Percentiles rank a stretch among this genome's conserved stretches.
Conservation (phyloP, 306 rosid species). For the Quercus robur region DNA sequence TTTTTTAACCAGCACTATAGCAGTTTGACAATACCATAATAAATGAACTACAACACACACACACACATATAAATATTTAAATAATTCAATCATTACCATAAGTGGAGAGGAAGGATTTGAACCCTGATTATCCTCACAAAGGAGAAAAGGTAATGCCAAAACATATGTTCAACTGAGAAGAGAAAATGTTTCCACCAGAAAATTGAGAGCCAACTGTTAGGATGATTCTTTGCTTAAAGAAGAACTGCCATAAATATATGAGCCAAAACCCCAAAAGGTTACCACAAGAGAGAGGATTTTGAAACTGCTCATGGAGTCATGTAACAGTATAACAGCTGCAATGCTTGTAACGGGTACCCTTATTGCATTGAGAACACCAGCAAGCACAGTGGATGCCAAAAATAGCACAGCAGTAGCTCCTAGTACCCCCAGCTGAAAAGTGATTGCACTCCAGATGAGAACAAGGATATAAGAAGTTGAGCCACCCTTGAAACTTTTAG, state of each 20-base stretch:
- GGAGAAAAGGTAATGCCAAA: too few relatives aligned
- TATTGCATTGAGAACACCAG: constrained; percentile 85
- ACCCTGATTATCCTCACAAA: too few relatives aligned
- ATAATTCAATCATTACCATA: too few relatives aligned
- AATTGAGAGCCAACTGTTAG: neutral
- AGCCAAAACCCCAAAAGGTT: constrained; percentile 61
- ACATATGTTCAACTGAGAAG: neutral
- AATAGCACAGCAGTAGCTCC: constrained; percentile 81
- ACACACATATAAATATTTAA: too few relatives aligned
- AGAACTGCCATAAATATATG: constrained; percentile 68
- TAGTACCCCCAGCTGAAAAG: constrained; percentile 77
- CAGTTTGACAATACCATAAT: neutral
- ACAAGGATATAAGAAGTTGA: constrained; percentile 54
- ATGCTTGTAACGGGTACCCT: constrained; percentile 87
- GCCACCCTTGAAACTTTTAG: constrained; percentile 63
- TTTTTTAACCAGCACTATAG: neutral
- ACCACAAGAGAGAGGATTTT: constrained; percentile 61
- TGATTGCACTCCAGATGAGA: constrained; percentile 70
- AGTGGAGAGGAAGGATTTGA: too few relatives aligned
- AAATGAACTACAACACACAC: neutral
- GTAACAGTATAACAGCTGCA: constrained; percentile 76
- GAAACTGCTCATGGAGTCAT: constrained; percentile 81
- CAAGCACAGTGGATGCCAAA: constrained; percentile 86
- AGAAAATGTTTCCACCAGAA: neutral
- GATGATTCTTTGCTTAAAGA: constrained; percentile 23